Base-by-base conservation (phyloP, 306 rosid genomes). In the Comarum palustre region DNA sequence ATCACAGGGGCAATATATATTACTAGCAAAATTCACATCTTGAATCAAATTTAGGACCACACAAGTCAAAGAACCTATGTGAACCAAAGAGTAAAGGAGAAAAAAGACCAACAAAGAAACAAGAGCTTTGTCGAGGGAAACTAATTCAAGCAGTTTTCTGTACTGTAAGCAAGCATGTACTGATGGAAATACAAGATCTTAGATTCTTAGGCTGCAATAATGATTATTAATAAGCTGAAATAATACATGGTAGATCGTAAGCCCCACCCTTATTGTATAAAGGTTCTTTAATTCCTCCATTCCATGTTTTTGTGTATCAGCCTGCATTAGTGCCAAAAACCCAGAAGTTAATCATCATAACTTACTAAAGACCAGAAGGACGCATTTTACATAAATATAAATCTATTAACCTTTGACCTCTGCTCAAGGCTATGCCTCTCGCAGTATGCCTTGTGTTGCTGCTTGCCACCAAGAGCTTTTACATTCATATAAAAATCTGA, bases 401-500 rank as follows among this genome's bases (percentile, higher is more conserved):
- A 69, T 54, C 55, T 41, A 20, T 61, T 74, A 69, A 93, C 99
- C 99, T 95, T 95, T 27, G 96, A 82, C 84, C 84, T 91, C 80
- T 91, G 99, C 80, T 91, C 99, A 52, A 82, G 73, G 71, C 99
- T 87, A 76, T 95, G 99, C 75, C 84, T 90, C 84, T 95, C 97
- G 73, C 99, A 95, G 77, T 91, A 95, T 73, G 96, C 96, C 82
- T 86, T 95, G 84, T 91, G 99, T 79, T 90, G 99, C 75, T 71
- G 77, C 87, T 88, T 95, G 79, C 96, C 96, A 75, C 90, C 80
- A 17, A 78, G 72, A 84, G 77, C 75, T 87, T 84, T 95, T 54
- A 87, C 81, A 73, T 72, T 86, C 91, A 91, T 86, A 86, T 77
- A 91, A 58, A 86, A 82, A 69, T 96, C 96, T 71, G 90, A 81